Base-by-base conservation (phyloP, 225 moss, liverwort and hornwort species). In the Asterella californica region DNA sequence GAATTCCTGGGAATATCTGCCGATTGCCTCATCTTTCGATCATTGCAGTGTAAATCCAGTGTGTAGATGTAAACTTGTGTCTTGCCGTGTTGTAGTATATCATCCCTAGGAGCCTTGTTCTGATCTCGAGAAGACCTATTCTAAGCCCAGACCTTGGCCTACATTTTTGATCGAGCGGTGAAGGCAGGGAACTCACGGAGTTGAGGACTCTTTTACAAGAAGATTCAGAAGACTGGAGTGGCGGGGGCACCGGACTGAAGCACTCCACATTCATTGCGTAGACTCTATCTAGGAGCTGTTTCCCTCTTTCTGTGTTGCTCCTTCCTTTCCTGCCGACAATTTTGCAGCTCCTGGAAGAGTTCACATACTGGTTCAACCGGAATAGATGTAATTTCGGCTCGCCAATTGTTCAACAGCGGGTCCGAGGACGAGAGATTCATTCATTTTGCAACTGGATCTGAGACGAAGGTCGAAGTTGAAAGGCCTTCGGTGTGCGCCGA, bases 401-500 rank as follows among this genome's bases (percentile, higher is more conserved):
- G 72, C 47, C 67, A 60, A 67, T 74, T 62, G 57, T 36, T 79
- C 64, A 53, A 52, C 65, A 64, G 78, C 63, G 24, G 69, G 34
- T 72, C 47, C 30, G 76, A 74, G 72, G 68, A 78, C 64, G 49
- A 76, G 72, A 8, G 30, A 37, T 63, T 72, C 74, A 55, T 70
- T 27, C 47, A 30, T 24, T 37, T 55, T 17, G 63, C 85, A 45
- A 70, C 72, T 29, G 73, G 53, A 74, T 45, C 52, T 76, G 79
- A 66, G 83, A 70, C 53, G 50, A 54, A 70, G 52, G 37, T 70
- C 45, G 72, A 76, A 77, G 78, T 74, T 45, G 83, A 76, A 55
- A 47, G 46, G 54, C 45, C 70, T 5, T 37, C 36, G 45, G 30
- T 45, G 24, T 53, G 79, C 78, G 70, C 68, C 83, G 81, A 79